Conservation (phyloP, 768 basidiomycete genomes). For the Mycena metata region DNA sequence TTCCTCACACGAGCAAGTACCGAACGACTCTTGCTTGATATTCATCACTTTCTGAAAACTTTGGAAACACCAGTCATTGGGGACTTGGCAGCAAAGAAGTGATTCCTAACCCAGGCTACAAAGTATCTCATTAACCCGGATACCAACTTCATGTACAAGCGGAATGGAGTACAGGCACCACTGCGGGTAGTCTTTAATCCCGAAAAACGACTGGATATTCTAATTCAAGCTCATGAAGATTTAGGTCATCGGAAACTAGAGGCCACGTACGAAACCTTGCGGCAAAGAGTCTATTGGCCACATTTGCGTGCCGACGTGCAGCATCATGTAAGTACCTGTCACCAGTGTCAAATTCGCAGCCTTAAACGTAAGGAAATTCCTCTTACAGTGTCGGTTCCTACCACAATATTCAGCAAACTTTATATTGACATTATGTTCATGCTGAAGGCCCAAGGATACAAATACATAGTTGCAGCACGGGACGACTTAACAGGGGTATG, state of each 20-base stretch:
- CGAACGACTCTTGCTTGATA: neutral
- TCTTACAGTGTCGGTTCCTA: conserved; percentile 19
- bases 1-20: conserved; percentile 12
- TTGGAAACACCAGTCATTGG: conserved; percentile 3
- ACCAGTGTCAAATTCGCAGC: conserved; percentile 42
- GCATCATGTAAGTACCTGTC: conserved; percentile 45
- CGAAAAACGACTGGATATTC: neutral
- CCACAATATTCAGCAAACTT: conserved; percentile 29
- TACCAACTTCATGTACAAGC: neutral
- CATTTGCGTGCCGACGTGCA: conserved; percentile 34
- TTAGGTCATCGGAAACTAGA: conserved; percentile 8
- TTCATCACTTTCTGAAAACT: conserved; percentile 5
- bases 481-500: conserved; percentile 43
- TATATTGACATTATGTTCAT: conserved; percentile 42
- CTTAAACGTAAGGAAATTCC: conserved; percentile 31
- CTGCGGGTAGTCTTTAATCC: neutral
- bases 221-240: conserved; percentile 4
- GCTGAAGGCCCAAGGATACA: conserved; percentile 36
- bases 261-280: neutral
- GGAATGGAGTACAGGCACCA: neutral
- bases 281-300: conserved; percentile 5
- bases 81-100: neutral
- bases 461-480: neutral
- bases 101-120: neutral
- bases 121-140: conserved; percentile 1